Conservation (phyloP, 495 filamentous ascomycete species). For the Penicillium bovifimosum region DNA sequence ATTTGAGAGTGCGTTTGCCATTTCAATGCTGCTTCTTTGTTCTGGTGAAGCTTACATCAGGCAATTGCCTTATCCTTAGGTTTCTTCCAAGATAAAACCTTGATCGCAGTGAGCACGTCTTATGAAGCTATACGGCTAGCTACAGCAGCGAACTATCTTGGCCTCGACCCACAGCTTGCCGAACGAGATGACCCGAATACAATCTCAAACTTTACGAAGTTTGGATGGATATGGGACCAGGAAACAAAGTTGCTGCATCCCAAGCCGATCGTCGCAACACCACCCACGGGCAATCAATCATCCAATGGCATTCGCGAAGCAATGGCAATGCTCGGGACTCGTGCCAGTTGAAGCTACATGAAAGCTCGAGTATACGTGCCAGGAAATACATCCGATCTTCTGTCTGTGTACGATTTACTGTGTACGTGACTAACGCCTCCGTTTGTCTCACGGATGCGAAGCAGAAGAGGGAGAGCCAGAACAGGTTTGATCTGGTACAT, state of each 20-base stretch:
- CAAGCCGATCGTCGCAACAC: constrained; percentile 26
- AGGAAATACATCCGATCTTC: background rate
- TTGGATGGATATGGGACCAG: constrained; percentile 46
- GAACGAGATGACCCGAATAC: constrained; percentile 26
- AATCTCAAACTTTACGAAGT: constrained; percentile 36
- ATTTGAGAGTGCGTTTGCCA: constrained; percentile 35
- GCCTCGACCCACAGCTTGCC: constrained; percentile 33
- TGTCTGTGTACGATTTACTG: background rate
- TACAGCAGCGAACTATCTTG: constrained; percentile 42
- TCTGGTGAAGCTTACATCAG: background rate
- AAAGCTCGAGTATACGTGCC: background rate
- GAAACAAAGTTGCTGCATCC: constrained; percentile 35
- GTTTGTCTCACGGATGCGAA: background rate
- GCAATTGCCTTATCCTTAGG: constrained; percentile 14
- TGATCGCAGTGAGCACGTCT: constrained; percentile 42
- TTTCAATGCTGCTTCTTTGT: background rate
- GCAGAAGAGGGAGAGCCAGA: constrained; percentile 1
- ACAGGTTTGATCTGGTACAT: background rate
- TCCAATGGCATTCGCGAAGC: constrained; percentile 28
- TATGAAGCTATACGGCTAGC: constrained; percentile 47
- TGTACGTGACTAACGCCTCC: constrained; percentile 4
- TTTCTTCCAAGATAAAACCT: constrained; percentile 44
- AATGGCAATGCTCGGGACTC: constrained; percentile 32
- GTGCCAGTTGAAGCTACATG: constrained; percentile 15
- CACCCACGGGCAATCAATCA: constrained; percentile 18